Conservation (phyloP, 169 alveolate species). For the Plasmodium malariae region DNA sequence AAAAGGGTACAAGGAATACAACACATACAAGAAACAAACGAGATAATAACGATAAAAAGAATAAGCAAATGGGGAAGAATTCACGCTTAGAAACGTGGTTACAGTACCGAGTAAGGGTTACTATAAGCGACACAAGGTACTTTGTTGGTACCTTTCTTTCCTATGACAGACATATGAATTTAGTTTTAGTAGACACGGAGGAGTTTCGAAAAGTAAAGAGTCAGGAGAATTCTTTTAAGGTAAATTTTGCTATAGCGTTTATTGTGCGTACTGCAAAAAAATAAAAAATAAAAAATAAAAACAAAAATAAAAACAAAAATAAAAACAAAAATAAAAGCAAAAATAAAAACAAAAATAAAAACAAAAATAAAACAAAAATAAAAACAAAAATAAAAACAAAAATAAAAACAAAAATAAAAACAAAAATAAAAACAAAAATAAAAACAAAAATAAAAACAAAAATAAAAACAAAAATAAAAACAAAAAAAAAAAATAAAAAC, state of each 20-base stretch:
- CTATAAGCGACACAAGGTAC: slow-evolving; percentile 95
- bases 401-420: no score
- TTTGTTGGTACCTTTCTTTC: slow-evolving; percentile 98
- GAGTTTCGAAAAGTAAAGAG: slow-evolving; percentile 95
- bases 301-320: slow-evolving; percentile 10
- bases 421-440: no score
- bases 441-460: no score
- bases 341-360: no score
- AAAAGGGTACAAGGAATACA: neutral
- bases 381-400: no score
- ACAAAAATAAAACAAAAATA: no score
- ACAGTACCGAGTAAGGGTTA: slow-evolving; percentile 96
- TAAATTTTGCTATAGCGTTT: slow-evolving; percentile 23
- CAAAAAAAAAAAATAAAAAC: no score
- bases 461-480: no score
- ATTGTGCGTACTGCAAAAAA: no score
- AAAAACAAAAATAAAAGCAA: no score
- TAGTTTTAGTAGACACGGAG: slow-evolving; percentile 98
- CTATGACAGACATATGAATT: slow-evolving; percentile 98
- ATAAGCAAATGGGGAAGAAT: slow-evolving; percentile 84
- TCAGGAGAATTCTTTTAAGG: slow-evolving; percentile 75
- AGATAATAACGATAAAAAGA: neutral
- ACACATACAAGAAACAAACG: neutral
- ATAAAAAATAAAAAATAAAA: slow-evolving; percentile 11
- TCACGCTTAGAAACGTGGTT: slow-evolving; percentile 96